Conservation (phyloP, 352 stramenopile genomes). For the Blastocystis sp. region DNA sequence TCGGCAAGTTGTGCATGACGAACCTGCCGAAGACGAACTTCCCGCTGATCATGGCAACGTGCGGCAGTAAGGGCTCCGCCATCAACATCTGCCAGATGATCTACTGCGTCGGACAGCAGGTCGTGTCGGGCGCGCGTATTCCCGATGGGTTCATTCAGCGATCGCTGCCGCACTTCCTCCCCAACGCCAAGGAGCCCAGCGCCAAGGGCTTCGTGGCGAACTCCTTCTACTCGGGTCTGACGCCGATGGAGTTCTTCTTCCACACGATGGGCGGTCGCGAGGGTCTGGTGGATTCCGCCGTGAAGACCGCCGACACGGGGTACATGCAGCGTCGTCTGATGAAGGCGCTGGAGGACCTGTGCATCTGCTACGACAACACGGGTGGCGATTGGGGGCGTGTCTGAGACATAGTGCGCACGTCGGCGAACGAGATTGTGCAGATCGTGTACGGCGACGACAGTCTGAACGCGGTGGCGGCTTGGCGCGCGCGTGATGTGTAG, state of each 20-base stretch:
- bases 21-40: conserved; percentile 95
- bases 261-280: conserved; percentile 99
- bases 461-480: conserved; percentile 84
- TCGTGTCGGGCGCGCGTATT: conserved; percentile 95
- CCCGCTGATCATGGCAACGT: conserved; percentile 93
- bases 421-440: conserved; percentile 92
- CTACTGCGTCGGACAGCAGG: conserved; percentile 96
- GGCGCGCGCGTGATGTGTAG: background rate
- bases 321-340: conserved; percentile 99
- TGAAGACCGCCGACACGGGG: conserved; percentile 98
- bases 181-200: conserved; percentile 88
- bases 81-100: conserved; percentile 99
- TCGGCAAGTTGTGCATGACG: conserved; percentile 94
- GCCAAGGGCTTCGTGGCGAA: conserved; percentile 99
- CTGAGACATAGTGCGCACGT: conserved; percentile 81
- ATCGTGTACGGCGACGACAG: conserved; percentile 99
- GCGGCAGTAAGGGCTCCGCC: conserved; percentile 95
- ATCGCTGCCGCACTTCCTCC: conserved; percentile 94
- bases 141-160: conserved; percentile 97
- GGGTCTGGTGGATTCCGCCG: conserved; percentile 98
- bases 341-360: conserved; percentile 96
- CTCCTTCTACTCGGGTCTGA: conserved; percentile 97
- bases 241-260: conserved; percentile 99
- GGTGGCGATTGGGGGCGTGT: conserved; percentile 64
- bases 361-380: conserved; percentile 89